A percentile compares a stretch with the other conserved stretches of the same genome.
These are phyloP conservation scores for Termitomyces sp. DNA, from an alignment of 768 basidiomycete genomes.

Conservation along the genomic window DNA sequence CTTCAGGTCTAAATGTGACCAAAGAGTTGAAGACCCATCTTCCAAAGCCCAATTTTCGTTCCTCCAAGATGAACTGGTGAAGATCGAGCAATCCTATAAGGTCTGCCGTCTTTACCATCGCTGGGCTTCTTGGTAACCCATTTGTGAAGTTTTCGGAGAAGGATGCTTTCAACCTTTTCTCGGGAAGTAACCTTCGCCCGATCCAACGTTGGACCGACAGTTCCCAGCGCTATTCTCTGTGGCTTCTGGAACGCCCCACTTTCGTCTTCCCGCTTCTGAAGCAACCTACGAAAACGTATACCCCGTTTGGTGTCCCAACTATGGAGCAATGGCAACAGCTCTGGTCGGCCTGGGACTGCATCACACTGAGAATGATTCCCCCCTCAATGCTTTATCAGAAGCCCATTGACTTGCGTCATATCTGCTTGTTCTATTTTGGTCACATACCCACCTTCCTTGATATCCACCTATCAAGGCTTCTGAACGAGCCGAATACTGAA, in stretches of 20 bases:
- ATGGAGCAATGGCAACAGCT: conserved; percentile 76
- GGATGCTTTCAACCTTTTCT: conserved; percentile 70
- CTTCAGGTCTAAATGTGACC: conserved; percentile 62
- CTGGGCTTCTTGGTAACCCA: neutral
- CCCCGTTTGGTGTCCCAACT: conserved; percentile 67
- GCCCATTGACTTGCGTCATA: conserved; percentile 92
- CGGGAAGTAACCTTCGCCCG: conserved; percentile 72
- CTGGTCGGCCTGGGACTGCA: conserved; percentile 88
- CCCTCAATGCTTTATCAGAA: conserved; percentile 81
- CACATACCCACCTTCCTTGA: conserved; percentile 94
- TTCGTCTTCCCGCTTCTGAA: conserved; percentile 70
- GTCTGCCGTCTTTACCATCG: conserved; percentile 31
- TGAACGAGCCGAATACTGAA: conserved; percentile 78
- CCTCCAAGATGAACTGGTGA: conserved; percentile 67
- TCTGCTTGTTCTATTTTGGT: conserved; percentile 95
- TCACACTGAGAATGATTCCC: conserved; percentile 85
- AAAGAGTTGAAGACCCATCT: conserved; percentile 51
- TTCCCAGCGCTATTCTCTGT: conserved; percentile 71
- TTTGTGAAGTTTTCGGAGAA: conserved; percentile 66
- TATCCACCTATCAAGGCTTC: conserved; percentile 75
- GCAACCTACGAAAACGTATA: conserved; percentile 30
- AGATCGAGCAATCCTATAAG: conserved; percentile 88
- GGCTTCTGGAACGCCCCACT: conserved; percentile 85
- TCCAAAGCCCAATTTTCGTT: conserved; percentile 47
- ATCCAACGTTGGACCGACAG: conserved; percentile 84